These are phyloP conservation scores for Seminavis robusta DNA, from an alignment of 108 stramenopile genomes.

Conservation along the genomic window DNA sequence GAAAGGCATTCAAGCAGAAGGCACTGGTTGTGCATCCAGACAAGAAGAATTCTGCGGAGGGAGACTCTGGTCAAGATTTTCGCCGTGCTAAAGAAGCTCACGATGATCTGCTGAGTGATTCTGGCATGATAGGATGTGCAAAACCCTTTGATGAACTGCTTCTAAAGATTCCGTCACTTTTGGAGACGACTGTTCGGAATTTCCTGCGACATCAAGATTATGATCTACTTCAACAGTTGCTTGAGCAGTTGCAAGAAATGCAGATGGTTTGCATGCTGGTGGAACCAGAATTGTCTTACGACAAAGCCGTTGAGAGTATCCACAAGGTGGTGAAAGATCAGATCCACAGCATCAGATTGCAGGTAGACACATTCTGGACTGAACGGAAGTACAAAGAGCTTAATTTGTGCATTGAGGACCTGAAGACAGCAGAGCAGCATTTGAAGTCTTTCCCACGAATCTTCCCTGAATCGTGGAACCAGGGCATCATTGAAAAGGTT, in stretches of 20 bases:
- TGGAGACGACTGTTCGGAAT: slow-evolving; percentile 13
- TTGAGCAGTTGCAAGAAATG: slow-evolving; percentile 31
- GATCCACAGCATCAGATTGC: slow-evolving; percentile 34
- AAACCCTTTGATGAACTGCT: slow-evolving; percentile 42
- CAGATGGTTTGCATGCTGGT: slow-evolving; percentile 42
- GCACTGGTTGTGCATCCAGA: slow-evolving; percentile 33
- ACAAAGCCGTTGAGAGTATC: slow-evolving; percentile 16
- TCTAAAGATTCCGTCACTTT: slow-evolving; percentile 12
- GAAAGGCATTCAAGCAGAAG: slow-evolving; percentile 31
- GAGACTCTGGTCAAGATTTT: slow-evolving; percentile 17
- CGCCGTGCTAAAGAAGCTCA: slow-evolving; percentile 37
- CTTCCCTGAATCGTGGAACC: slow-evolving; percentile 49
- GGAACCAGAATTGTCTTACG: slow-evolving; percentile 28
- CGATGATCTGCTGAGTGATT: slow-evolving; percentile 21
- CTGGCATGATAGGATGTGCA: background rate
- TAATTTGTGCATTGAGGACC: slow-evolving; percentile 36
- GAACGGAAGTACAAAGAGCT: slow-evolving; percentile 50
- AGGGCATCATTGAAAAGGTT: slow-evolving; percentile 33
- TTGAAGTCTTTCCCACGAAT: slow-evolving; percentile 42
- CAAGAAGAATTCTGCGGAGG: slow-evolving; percentile 8
- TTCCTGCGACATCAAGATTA: slow-evolving; percentile 46
- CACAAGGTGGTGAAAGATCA: slow-evolving; percentile 28
- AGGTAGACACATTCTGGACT: slow-evolving; percentile 42
- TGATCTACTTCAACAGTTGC: slow-evolving; percentile 27
- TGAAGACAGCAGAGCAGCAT: slow-evolving; percentile 44